phyloP scores from a whole-genome alignment of 2,329 filamentous ascomycete species.

The Zymoseptoria crescenta region DNA sequence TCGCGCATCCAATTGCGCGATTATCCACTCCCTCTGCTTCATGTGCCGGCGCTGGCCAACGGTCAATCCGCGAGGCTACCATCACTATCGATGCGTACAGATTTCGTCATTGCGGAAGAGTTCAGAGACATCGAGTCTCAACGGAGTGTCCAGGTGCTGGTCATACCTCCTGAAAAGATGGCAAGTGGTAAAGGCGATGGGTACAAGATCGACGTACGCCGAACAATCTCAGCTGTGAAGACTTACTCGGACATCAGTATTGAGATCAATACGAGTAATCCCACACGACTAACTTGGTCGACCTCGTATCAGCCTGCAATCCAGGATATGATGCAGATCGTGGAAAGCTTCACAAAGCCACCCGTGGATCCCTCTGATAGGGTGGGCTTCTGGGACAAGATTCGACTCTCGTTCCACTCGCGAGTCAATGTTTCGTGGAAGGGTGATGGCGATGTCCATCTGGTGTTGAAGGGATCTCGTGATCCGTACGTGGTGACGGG shows the following conservation, averaged over 20 bases:
- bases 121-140: conserved; percentile 73
- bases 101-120: conserved; percentile 95
- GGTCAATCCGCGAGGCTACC: conserved; percentile 72
- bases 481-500: conserved; percentile 92
- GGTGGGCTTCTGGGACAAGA: conserved; percentile 98
- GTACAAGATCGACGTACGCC: conserved; percentile 77
- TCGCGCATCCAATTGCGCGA: conserved; percentile 79
- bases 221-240: conserved; percentile 91
- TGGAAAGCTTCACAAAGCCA: conserved; percentile 95
- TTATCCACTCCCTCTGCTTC: conserved; percentile 85
- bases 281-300: conserved; percentile 93
- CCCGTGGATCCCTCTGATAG: conserved; percentile 87
- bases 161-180: conserved; percentile 63
- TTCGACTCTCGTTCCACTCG: conserved; percentile 88
- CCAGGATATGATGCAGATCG: conserved; percentile 99
- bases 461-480: conserved; percentile 78
- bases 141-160: conserved; percentile 70
- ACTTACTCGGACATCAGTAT: conserved; percentile 89
- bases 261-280: conserved; percentile 85
- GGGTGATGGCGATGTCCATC: conserved; percentile 88
- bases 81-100: conserved; percentile 75
- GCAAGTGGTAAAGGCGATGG: conserved; percentile 53
- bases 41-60: conserved; percentile 74
- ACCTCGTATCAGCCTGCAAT: conserved; percentile 96
- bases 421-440: conserved; percentile 85